Evolutionary conservation across 2,329 filamentous ascomycete species (phyloP), one percentile per base, ranked within the genome.

Genomic region (Claviceps maximensis): DNA sequence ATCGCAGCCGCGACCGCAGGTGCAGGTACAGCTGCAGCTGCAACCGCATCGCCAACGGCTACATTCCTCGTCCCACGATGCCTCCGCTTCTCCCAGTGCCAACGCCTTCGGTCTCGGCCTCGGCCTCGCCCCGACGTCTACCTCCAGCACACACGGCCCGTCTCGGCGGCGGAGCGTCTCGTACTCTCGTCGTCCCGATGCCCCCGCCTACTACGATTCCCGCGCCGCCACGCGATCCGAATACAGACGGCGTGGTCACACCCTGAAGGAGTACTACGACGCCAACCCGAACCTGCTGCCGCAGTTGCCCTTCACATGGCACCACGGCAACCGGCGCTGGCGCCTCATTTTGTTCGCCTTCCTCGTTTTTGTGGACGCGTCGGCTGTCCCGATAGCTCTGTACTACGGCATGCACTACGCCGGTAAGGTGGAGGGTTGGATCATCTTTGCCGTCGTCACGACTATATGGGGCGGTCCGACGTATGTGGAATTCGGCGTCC

Each of bases 401-500:
- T 79, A 75, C 66, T 79, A 78, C 57, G 71, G 71, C 21, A 65
- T 79, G 53, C 68, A 67, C 57, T 76, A 67, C 46, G 68, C 64
- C 4, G 69, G 67, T 33, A 21, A 65, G 21, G 66, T 70, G 23
- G 40, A 71, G 63, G 65, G 67, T 41, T 70, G 62, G 59, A 70
- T 69, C 58, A 70, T 75, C 51, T 78, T 78, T 56, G 74, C 75
- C 57, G 69, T 79, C 51, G 71, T 78, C 45, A 77, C 76, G 0
- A 74, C 74, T 38, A 76, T 78, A 56, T 79, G 76, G 68, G 76
- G 76, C 53, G 68, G 76, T 27, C 71, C 76, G n/a, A 77, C 75
- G 6, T 76, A 77, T 53, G 64, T 77, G 53, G 75, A 78, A 57
- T 77, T 77, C 54, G 74, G 65, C 27, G 64, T 77, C 47, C 70